A percentile compares a stretch with the other conserved stretches of the same genome.
phyloP scores from a whole-genome alignment of 306 rosid species.

The Glycine tomentella region DNA sequence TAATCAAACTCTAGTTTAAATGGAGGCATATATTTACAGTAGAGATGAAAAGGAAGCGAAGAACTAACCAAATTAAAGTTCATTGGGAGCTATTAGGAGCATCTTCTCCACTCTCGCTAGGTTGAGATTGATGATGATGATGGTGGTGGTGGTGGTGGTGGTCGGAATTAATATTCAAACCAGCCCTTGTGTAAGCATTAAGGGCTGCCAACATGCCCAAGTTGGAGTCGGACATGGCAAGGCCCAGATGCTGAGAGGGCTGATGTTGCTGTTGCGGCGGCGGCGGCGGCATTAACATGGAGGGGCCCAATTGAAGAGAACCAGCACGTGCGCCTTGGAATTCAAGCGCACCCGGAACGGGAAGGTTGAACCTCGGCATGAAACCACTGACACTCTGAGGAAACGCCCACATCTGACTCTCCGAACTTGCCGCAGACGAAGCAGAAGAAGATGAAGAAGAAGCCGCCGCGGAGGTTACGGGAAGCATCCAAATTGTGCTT shows the following conservation, averaged over 20 bases:
- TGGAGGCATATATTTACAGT: too few species aligned
- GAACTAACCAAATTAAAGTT: background rate
- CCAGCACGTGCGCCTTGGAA: conserved; percentile 66
- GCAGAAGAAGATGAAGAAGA: background rate
- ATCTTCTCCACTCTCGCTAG: conserved; percentile 38
- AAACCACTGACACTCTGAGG: background rate
- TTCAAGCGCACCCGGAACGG: conserved; percentile 41
- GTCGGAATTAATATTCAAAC: conserved; percentile 49
- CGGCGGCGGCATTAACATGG: conserved; percentile 64
- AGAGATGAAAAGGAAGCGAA: too few species aligned
- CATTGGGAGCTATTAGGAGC: conserved; percentile 72
- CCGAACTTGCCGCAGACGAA: conserved; percentile 32
- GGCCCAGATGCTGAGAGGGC: conserved; percentile 37
- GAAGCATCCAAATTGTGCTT: conserved; percentile 92
- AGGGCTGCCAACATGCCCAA: conserved; percentile 89
- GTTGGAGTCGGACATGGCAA: conserved; percentile 80
- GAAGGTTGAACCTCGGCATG: too few species aligned
- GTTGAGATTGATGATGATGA: too few species aligned
- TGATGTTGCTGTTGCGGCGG: too few species aligned
- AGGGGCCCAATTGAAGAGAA: conserved; percentile 69
- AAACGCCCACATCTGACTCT: conserved; percentile 88
- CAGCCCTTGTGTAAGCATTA: conserved; percentile 77
- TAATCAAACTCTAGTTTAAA: background rate
- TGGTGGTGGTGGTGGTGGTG: too few species aligned
- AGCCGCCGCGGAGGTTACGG: conserved; percentile 34